Conservation (phyloP, 768 basidiomycete genomes). For the Podaxis mareebaensis region DNA sequence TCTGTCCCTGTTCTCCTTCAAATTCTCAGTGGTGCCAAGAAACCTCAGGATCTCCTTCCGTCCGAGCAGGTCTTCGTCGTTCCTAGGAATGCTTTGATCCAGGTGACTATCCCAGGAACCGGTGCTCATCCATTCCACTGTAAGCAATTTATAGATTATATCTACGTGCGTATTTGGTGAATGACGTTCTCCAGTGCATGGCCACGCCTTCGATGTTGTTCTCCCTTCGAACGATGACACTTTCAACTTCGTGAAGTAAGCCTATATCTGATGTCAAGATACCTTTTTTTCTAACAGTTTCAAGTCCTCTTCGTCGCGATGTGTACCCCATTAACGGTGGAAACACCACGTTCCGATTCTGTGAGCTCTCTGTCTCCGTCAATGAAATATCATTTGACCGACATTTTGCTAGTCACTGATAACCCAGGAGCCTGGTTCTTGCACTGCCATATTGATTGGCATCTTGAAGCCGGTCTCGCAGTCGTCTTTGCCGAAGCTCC, state of each 20-base stretch:
- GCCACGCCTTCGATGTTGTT: constrained; percentile 21
- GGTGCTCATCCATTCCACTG: constrained; percentile 17
- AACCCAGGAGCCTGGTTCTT: constrained; percentile 26
- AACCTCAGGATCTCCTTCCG: constrained; percentile 31
- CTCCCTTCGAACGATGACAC: constrained; percentile 9
- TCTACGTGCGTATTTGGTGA: too few species aligned
- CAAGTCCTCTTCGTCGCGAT: constrained; percentile 20
- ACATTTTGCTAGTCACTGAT: constrained; percentile 16
- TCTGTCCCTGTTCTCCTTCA: constrained; percentile 43
- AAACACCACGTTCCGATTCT: constrained; percentile 21
- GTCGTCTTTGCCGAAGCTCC: constrained; percentile 39
- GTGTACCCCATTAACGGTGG: constrained; percentile 19
- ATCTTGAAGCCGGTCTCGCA: constrained; percentile 40
- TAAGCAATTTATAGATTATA: background rate
- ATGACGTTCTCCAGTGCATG: constrained; percentile 14
- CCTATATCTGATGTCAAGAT: background rate
- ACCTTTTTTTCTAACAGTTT: background rate
- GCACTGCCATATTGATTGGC: constrained; percentile 32
- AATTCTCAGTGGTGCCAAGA: constrained; percentile 22
- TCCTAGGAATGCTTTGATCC: constrained; percentile 45
- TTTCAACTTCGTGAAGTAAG: constrained; percentile 15
- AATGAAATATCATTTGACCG: background rate
- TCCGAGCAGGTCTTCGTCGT: constrained; percentile 23
- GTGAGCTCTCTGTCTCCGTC: constrained; percentile 1
- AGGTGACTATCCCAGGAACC: constrained; percentile 43